Evolutionary conservation across 345 rosid species (phyloP), one percentile per base, ranked within the genome.

Genomic region (Hypericum androsaemum): DNA sequence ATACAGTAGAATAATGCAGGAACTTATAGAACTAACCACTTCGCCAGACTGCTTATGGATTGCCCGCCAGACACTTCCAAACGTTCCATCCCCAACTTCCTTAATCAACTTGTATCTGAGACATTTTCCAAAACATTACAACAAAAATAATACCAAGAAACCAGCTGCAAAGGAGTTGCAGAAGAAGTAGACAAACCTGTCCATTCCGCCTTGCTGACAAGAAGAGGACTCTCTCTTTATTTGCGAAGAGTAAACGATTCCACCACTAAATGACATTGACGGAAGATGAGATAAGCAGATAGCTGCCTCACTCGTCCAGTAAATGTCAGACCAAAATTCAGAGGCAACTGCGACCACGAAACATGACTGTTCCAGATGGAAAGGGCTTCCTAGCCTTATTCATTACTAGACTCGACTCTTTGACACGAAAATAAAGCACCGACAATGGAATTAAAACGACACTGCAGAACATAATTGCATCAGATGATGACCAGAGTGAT

Each of bases 11-110:
- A 7, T 1, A 16, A 40, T 7, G 10, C 28, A 9, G 39, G 12
- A 55, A 56, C 50, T 12, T 41, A 46, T n/a, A 51, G 53, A 3
- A 76, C 95, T 66, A 72, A 92, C 98, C 64, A 81, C 80, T 84
- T 92, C 98, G 63, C 94, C 86, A 53, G 96, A 72, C 51, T 69
- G 80, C 74, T 76, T 88, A 71, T 78, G 64, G 65, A 83, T 71
- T 13, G 89, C 96, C 54, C 83, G 83, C 88, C 94, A 83, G 44
- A 92, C 98, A 72, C 65, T 83, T 64, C 98, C 98, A 75, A 88
- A 92, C 8, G 98, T 78, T 65, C 98, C 98, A 64, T 83, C 94
- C 55, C 98, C 98, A 61, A 88, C 89, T 73, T 88, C 95, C 78
- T 80, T 84, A 51, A 78, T 77, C 62, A 92, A 72, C 61, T 73